Conservation (phyloP, 208 protist genomes). For the Acanthamoeba healyi region DNA sequence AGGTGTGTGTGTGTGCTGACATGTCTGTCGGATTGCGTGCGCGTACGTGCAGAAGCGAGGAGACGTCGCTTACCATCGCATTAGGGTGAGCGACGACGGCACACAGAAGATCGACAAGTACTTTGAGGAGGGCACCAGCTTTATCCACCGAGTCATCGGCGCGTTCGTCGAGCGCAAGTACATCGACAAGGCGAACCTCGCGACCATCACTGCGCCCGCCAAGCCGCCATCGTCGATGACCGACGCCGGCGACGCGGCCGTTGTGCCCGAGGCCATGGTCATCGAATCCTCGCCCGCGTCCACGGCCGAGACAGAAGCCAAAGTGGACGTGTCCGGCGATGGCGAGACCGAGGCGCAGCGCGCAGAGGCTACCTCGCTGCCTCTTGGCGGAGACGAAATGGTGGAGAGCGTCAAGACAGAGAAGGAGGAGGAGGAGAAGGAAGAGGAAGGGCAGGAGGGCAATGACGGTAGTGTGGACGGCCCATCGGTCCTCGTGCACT, state of each 20-base stretch:
- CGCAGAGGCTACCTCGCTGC: too few species aligned
- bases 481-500: conserved; percentile 39
- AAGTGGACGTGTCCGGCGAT: too few species aligned
- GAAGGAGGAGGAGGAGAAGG: background rate
- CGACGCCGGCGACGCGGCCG: too few species aligned
- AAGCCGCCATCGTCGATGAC: background rate
- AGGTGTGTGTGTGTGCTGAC: too few species aligned
- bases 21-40: too few species aligned
- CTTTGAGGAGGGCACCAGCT: conserved; percentile 54
- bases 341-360: background rate
- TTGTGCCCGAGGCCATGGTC: too few species aligned
- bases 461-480: background rate
- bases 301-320: background rate
- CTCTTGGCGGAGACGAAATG: too few species aligned
- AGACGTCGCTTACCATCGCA: background rate
- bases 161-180: conserved; percentile 9
- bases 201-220: background rate
- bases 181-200: conserved; percentile 13
- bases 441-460: background rate
- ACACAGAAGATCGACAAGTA: conserved; percentile 49
- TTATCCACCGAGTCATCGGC: conserved; percentile 46
- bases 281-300: too few species aligned
- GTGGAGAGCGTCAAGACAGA: background rate
- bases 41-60: background rate
- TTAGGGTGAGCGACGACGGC: conserved; percentile 24